Evolutionary conservation across 1,284 basidiomycete species (phyloP), one percentile per base, ranked within the genome.

Genomic region (Xerocomus cyaneibrunnescens): DNA sequence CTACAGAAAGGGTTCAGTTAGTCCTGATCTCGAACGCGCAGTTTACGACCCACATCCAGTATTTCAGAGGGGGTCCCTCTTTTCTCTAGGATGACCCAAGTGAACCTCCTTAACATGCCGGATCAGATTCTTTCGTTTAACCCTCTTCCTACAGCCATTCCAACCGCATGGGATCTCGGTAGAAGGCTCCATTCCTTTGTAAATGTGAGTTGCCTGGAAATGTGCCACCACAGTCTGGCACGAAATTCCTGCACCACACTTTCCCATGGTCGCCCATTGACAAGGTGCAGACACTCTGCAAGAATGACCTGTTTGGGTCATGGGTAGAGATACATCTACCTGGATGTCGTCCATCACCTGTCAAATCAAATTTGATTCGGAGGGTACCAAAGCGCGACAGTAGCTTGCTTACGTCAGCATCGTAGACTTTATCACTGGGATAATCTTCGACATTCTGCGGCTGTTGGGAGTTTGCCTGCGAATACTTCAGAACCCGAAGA

Each of bases 71-170:
- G n/a, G n/a, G n/a, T n/a, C n/a, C n/a, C n/a, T n/a, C n/a, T n/a
- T 9, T 6, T 0, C 0, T 22, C 59, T 56, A 1, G 10, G 30
- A 27, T 62, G 59, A 1, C 17, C 22, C 10, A 62, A 3, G 1
- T 64, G 59, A 0, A 0, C 0, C 3, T 60, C 59, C 0, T n/a
- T 14, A 3, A 44, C 2, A 3, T 61, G 62, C 0, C 59, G 53
- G n/a, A n/a, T n/a, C n/a, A 58, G 41, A n/a, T 48, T 55, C 8
- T 64, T 59, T 10, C 48, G 35, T 3, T 0, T 1, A 16, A 38
- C 2, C 0, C 0, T 0, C 22, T 40, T 38, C 4, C 0, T 0
- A 21, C 57, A 58, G 0, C 22, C 54, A 0, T 7, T 0, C 57
- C 60, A 62, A 0, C 0, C 0, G 16, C 57, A 59, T 0, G 0